phyloP scores from a whole-genome alignment of 345 rosid species.

The Pistacia vera region DNA sequence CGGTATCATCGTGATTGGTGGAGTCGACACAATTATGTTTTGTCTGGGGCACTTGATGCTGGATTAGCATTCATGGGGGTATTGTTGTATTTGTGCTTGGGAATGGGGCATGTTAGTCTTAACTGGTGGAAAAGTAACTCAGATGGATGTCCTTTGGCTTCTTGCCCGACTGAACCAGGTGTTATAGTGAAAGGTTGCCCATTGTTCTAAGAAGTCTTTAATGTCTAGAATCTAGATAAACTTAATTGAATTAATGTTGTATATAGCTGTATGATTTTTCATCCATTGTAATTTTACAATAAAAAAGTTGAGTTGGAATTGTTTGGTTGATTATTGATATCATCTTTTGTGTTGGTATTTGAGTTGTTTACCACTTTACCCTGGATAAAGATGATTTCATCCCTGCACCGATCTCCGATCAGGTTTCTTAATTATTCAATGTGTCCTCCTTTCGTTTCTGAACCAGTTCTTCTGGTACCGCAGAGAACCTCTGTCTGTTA shows the following conservation, averaged over 20 bases:
- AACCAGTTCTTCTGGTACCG: constrained; percentile 85
- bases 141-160: constrained; percentile 62
- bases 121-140: constrained; percentile 61
- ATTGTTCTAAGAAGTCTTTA: constrained; percentile 18
- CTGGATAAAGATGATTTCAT: no score
- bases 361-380: no score
- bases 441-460: constrained; percentile 69
- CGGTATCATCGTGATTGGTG: constrained; percentile 65
- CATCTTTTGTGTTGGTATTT: no score
- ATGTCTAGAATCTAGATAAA: neutral
- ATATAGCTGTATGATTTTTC: neutral
- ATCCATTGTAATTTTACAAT: neutral
- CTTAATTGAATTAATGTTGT: neutral
- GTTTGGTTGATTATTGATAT: no score
- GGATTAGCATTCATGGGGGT: constrained; percentile 77
- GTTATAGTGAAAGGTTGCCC: constrained; percentile 47
- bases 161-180: constrained; percentile 58
- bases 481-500: constrained; percentile 60
- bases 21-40: constrained; percentile 66
- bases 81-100: constrained; percentile 53
- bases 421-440: constrained; percentile 8
- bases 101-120: constrained; percentile 44
- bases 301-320: no score
- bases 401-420: no score
- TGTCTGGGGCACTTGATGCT: constrained; percentile 70